Conservation (phyloP, 805 yeast genomes). For the Lachancea fermentati region DNA sequence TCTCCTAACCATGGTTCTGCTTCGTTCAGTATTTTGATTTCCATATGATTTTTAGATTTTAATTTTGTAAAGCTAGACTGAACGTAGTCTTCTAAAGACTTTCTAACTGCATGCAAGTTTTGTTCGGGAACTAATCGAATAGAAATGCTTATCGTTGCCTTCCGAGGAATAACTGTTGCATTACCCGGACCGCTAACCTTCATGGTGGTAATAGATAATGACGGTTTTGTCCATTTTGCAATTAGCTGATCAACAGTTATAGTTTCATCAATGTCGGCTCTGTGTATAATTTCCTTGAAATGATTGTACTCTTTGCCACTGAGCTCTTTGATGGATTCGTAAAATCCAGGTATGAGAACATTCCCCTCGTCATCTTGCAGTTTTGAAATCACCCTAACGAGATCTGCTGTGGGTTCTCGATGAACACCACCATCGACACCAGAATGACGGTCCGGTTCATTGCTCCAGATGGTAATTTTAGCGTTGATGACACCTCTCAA, state of each 20-base stretch:
- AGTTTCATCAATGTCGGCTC: conserved; percentile 29
- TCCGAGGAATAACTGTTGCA: conserved; percentile 82
- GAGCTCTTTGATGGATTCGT: conserved; percentile 58
- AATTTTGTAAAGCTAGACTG: conserved; percentile 42
- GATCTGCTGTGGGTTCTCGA: conserved; percentile 84
- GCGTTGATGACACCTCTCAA: conserved; percentile 86
- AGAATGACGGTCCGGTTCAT: conserved; percentile 84
- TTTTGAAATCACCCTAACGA: conserved; percentile 64
- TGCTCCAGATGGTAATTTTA: conserved; percentile 62
- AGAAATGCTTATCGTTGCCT: conserved; percentile 71
- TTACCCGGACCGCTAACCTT: conserved; percentile 87
- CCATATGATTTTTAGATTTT: conserved; percentile 55
- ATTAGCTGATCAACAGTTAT: conserved; percentile 47
- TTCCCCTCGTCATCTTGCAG: conserved; percentile 52
- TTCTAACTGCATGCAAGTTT: conserved; percentile 53
- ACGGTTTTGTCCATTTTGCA: conserved; percentile 86
- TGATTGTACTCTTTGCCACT: conserved; percentile 51
- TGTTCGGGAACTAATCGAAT: conserved; percentile 89
- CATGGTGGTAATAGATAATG: conserved; percentile 78
- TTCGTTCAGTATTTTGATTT: conserved; percentile 62
- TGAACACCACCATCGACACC: conserved; percentile 95
- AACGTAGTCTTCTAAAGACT: conserved; percentile 43
- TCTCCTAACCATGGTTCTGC: conserved; percentile 98
- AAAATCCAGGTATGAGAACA: conserved; percentile 62
- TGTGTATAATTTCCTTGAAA: conserved; percentile 54